Base-by-base conservation (phyloP, 1,139 yeast genomes). In the Geotrichum citri-aurantii region DNA sequence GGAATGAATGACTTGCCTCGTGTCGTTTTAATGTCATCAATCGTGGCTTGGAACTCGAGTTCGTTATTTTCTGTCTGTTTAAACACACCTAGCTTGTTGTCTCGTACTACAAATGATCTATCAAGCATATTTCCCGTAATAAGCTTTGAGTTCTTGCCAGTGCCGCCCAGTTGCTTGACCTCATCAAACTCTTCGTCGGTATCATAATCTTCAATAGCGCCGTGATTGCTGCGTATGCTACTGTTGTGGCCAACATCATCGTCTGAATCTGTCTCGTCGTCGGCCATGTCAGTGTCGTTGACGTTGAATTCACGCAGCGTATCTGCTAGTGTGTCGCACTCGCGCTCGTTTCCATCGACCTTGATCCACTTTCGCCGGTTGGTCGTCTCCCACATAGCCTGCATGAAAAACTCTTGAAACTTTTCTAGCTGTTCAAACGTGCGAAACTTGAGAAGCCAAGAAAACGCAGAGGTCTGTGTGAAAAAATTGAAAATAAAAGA, bases 51-150 rank as follows among this genome's bases (percentile, higher is more conserved):
- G 66, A 81, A 90, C 61, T 83, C 80, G 52, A 90, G 73, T 24
- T 75, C 78, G 56, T 80, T 80, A 29, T 76, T 77, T 12, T 77
- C 80, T 37, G 79, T 79, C 31, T 84, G 81, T 66, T 80, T 84
- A 73, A 90, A 89, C 6, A 91, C 92, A 24, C 97, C 97, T 57
- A 91, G 77, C 65, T 82, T 84, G 69, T 88, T 77, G 11, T 92
- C 96, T 64, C 95, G 81, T 0, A 87, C 84, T 40, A 91, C 93
- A 69, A 80, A 91, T 0, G 95, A 80, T 49, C 95, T 78, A 67
- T 88, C 86, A 64, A 84, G 84, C 57, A 81, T 80, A 63, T 76
- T 81, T 0, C 96, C 93, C 17, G 89, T 84, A 0, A 88, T 84
- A 65, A 91, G 76, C 33, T 82, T 83, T 57, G 83, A 79, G 69